Evolutionary conservation across 2,329 filamentous ascomycete genomes (phyloP).

Genomic region (Cladosporium colombiae): DNA sequence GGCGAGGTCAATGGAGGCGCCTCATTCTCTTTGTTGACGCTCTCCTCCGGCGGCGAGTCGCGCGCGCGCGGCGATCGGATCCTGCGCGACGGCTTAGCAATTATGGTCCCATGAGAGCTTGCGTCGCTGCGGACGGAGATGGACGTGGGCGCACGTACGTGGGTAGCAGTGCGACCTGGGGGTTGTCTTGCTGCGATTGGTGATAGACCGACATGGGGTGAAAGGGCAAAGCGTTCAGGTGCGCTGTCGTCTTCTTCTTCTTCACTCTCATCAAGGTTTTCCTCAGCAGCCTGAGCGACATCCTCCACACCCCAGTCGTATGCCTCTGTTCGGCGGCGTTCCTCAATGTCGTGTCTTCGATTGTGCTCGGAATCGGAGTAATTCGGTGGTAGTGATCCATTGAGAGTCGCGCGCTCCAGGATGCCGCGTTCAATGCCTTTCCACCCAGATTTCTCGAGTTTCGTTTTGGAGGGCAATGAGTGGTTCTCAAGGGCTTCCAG

Average conservation of each 20-base stretch:
- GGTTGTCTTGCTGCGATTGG: background rate
- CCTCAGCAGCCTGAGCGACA: slow-evolving; percentile 26
- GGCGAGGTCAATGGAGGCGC: background rate
- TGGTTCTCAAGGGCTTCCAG: slow-evolving; percentile 82
- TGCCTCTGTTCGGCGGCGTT: slow-evolving; percentile 23
- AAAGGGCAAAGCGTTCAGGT: slow-evolving; percentile 19
- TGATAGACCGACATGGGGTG: slow-evolving; percentile 2
- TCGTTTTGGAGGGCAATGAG: slow-evolving; percentile 34
- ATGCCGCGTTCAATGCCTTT: slow-evolving; percentile 24
- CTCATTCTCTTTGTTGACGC: background rate
- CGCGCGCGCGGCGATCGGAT: slow-evolving; percentile 18
- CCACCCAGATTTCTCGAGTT: slow-evolving; percentile 23
- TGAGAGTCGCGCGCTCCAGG: slow-evolving; percentile 24
- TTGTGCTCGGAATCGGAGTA: slow-evolving; percentile 33
- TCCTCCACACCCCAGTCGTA: slow-evolving; percentile 26
- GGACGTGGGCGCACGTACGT: slow-evolving; percentile 19
- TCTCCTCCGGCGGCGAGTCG: background rate
- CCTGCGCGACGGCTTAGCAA: slow-evolving; percentile 19
- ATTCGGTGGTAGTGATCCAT: slow-evolving; percentile 31
- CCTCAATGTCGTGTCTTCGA: slow-evolving; percentile 21
- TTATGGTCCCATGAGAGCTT: slow-evolving; percentile 18
- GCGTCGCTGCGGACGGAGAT: slow-evolving; percentile 18
- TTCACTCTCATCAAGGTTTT: slow-evolving; percentile 34
- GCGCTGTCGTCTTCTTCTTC: slow-evolving; percentile 28
- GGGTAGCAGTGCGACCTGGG: slow-evolving; percentile 1